Evolutionary conservation across 768 basidiomycete genomes (phyloP).

Genomic region (Tephrocybe sp.): DNA sequence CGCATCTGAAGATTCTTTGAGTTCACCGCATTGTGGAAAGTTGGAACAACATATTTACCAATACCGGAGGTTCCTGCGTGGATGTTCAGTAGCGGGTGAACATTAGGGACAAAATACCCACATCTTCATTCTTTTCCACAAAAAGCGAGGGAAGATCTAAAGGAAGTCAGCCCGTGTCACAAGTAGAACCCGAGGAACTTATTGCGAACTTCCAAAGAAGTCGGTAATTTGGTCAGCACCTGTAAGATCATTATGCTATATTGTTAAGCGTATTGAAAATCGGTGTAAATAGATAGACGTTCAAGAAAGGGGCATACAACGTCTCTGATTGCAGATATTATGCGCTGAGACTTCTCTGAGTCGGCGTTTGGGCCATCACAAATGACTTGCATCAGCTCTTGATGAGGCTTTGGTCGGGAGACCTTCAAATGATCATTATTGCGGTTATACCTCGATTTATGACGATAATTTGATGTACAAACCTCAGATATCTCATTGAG

Average conservation of each 20-base stretch:
- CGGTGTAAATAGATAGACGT: not conserved
- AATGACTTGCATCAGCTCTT: conserved; percentile 46
- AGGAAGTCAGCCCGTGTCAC: too few species aligned
- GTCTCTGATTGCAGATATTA: conserved; percentile 46
- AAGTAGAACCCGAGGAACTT: conserved; percentile 14
- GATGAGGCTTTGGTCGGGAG: conserved; percentile 57
- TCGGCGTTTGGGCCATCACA: conserved; percentile 45
- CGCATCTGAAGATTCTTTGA: conserved; percentile 48
- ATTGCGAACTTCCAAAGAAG: conserved; percentile 51
- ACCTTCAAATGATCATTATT: conserved; percentile 41
- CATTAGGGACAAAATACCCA: conserved; percentile 23
- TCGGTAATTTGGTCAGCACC: conserved; percentile 61
- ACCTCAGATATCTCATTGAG: conserved; percentile 75
- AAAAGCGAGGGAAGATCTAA: conserved; percentile 60
- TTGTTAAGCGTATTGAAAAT: not conserved
- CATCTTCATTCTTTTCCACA: conserved; percentile 56
- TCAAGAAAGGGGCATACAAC: conserved; percentile 22
- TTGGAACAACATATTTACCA: conserved; percentile 26
- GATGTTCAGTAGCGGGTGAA: not conserved
- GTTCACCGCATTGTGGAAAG: not conserved
- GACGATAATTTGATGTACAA: conserved; percentile 1
- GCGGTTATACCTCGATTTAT: not conserved
- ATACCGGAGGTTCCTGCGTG: conserved; percentile 29
- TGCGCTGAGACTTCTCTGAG: conserved; percentile 37
- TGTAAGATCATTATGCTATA: conserved; percentile 48